Percentiles rank a stretch among this genome's conserved stretches.
These are phyloP conservation scores for Brassica cretica DNA, from an alignment of 345 rosid genomes.

Conservation along the genomic window DNA sequence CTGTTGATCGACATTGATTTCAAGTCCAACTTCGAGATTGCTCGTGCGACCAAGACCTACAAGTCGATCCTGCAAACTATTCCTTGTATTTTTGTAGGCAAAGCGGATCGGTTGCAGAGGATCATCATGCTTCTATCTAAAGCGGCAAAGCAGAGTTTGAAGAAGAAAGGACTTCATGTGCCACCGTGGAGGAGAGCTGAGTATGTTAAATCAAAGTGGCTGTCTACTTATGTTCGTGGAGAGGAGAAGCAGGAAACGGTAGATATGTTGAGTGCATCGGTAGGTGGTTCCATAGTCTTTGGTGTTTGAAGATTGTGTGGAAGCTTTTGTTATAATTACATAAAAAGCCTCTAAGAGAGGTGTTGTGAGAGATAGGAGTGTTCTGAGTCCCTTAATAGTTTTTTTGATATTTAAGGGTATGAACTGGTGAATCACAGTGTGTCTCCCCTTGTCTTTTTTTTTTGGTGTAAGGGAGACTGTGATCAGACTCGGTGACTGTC, in stretches of 20 bases:
- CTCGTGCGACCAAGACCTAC: conserved; percentile 79
- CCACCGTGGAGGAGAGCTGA: conserved; percentile 91
- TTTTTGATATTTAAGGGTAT: conserved; percentile 31
- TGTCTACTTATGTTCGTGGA: conserved; percentile 54
- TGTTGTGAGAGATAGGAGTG: conserved; percentile 16
- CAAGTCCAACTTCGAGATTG: conserved; percentile 83
- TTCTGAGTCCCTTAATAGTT: conserved; percentile 26
- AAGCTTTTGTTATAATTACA: conserved; percentile 1
- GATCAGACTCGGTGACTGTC: conserved; percentile 8
- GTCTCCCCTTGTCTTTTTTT: conserved; percentile 24
- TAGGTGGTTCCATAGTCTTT: conserved; percentile 27
- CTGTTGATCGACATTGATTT: conserved; percentile 74
- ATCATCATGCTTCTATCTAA: conserved; percentile 61
- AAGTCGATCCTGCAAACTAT: conserved; percentile 66
- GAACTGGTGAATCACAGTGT: conserved; percentile 13
- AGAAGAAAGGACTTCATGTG: conserved; percentile 82
- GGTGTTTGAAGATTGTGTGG: conserved; percentile 24
- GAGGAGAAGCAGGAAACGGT: conserved; percentile 12
- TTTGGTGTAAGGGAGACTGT: conserved; percentile 30
- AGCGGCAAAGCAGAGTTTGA: conserved; percentile 79
- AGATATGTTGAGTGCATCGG: conserved; percentile 18
- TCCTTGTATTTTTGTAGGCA: conserved; percentile 76
- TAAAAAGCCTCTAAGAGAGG: conserved; percentile 21
- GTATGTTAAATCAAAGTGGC: conserved; percentile 86
- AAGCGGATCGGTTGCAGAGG: conserved; percentile 67